These are phyloP conservation scores for Lichenothelia convexa DNA, from an alignment of 495 filamentous ascomycete genomes.

Conservation along the genomic window DNA sequence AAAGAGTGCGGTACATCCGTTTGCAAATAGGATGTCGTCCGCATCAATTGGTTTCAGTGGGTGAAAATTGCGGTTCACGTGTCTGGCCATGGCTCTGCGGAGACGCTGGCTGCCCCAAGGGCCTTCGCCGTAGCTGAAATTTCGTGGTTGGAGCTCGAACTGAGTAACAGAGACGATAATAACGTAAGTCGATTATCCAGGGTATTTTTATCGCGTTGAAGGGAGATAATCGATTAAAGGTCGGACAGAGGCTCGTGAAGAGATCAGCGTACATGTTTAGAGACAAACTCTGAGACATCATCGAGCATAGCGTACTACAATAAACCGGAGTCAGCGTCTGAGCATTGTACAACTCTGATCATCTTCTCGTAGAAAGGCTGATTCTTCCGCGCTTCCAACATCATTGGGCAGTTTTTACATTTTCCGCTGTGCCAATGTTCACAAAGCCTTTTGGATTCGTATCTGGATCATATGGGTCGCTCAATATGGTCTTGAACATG, in stretches of 20 bases:
- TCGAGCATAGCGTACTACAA: conserved; percentile 1
- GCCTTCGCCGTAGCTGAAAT: conserved; percentile 15
- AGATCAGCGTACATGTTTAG: too few species aligned
- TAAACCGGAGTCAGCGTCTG: too few species aligned
- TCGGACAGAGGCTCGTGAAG: too few species aligned
- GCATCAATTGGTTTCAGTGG: conserved; percentile 5
- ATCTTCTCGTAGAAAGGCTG: too few species aligned
- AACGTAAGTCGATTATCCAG: too few species aligned
- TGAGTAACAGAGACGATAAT: too few species aligned
- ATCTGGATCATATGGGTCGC: conserved; percentile 3
- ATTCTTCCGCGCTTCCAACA: too few species aligned
- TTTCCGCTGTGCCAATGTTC: conserved; percentile 8
- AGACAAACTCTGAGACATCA: background rate
- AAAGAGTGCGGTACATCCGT: conserved; percentile 8
- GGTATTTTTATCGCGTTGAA: too few species aligned
- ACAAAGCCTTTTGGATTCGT: conserved; percentile 9
- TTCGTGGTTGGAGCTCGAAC: background rate
- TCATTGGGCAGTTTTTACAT: too few species aligned
- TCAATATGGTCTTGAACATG: conserved; percentile 1
- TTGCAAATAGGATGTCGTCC: conserved; percentile 7
- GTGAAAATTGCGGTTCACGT: conserved; percentile 13
- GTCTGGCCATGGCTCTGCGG: conserved; percentile 11
- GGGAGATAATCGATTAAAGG: too few species aligned
- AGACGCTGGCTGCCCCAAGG: conserved; percentile 12
- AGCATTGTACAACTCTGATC: too few species aligned